Evolutionary conservation across 2,329 filamentous ascomycete species (phyloP), one percentile per base, ranked within the genome.

Genomic region (Thelonectria olida): DNA sequence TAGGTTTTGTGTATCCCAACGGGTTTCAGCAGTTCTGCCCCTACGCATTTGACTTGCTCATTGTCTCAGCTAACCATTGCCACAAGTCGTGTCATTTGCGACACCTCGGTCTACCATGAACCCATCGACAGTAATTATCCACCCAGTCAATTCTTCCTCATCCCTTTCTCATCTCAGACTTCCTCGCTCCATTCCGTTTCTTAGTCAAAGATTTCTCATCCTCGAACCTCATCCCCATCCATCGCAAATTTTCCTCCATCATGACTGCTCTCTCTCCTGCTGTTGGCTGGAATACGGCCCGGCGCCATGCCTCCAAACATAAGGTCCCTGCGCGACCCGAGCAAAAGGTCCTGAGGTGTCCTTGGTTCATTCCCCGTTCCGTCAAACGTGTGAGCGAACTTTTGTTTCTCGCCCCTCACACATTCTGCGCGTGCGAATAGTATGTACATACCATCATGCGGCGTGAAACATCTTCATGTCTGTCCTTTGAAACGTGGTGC

Each of bases 341-440:
- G 45, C 60, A 63, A 63, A 52, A 59, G 60, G 47, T 58, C 60
- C 60, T 61, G n/a, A n/a, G n/a, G n/a, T n/a, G n/a, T n/a, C n/a
- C n/a, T n/a, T 20, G 38, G 28, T 31, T 51, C n/a, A n/a, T n/a
- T 54, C 58, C 58, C 58, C 31, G 56, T 61, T 45, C 36, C 48
- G 48, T 45, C 58, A 27, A 22, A n/a, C n/a, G n/a, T n/a, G n/a
- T 39, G 15, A 22, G 50, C 58, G 58, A 56, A 61, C 58, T 61
- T 56, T 61, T 56, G 53, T 61, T 56, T 39, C 39, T 38, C 58
- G 45, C 58, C 28, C 45, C 47, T 53, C 36, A 48, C 47, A 28
- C 56, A n/a, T n/a, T n/a, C n/a, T n/a, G n/a, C n/a, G n/a, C n/a
- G n/a, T n/a, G n/a, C n/a, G n/a, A n/a, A n/a, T n/a, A n/a, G n/a